Percentiles rank a stretch among this genome's conserved stretches.
phyloP scores from a whole-genome alignment of 805 yeast species.

The Yueomyces sinensis region DNA sequence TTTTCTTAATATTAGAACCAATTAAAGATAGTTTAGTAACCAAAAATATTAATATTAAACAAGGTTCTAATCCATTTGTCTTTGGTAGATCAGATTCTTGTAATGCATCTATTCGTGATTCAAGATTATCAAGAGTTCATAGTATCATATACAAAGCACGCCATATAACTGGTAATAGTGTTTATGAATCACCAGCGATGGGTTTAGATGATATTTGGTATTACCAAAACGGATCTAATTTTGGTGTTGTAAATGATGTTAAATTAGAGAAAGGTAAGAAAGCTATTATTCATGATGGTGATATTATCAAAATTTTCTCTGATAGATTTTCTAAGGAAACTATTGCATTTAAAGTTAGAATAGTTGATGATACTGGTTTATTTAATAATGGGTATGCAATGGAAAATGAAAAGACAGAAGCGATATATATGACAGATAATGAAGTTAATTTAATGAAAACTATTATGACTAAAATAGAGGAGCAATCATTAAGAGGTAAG shows the following conservation, averaged over 20 bases:
- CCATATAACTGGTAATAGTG: conserved; percentile 43
- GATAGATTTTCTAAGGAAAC: conserved; percentile 41
- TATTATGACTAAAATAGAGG: conserved; percentile 11
- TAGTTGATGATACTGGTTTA: conserved; percentile 52
- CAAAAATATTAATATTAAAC: conserved; percentile 44
- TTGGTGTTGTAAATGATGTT: conserved; percentile 54
- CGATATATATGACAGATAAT: conserved; percentile 13
- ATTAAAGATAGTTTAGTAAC: conserved; percentile 31
- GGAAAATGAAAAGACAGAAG: conserved; percentile 6
- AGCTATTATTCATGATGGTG: conserved; percentile 48
- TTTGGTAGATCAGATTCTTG: conserved; percentile 63
- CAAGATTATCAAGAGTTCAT: conserved; percentile 72
- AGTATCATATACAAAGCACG: conserved; percentile 54
- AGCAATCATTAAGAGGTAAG: conserved; percentile 2
- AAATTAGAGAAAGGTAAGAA: conserved; percentile 52
- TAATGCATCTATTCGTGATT: conserved; percentile 52
- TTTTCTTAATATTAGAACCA: conserved; percentile 50
- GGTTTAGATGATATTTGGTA: conserved; percentile 70
- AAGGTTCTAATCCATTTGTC: conserved; percentile 51
- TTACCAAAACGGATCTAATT: conserved; percentile 67
- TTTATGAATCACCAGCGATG: conserved; percentile 60
- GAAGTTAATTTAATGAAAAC: conserved; percentile 14
- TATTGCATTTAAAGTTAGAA: conserved; percentile 39
- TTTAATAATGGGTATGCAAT: conserved; percentile 33
- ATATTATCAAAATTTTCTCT: conserved; percentile 48